Percentiles rank a stretch among this genome's conserved stretches.
phyloP scores from a whole-genome alignment of 192 early-diverging fungal genomes.

The Dissophora ornata region DNA sequence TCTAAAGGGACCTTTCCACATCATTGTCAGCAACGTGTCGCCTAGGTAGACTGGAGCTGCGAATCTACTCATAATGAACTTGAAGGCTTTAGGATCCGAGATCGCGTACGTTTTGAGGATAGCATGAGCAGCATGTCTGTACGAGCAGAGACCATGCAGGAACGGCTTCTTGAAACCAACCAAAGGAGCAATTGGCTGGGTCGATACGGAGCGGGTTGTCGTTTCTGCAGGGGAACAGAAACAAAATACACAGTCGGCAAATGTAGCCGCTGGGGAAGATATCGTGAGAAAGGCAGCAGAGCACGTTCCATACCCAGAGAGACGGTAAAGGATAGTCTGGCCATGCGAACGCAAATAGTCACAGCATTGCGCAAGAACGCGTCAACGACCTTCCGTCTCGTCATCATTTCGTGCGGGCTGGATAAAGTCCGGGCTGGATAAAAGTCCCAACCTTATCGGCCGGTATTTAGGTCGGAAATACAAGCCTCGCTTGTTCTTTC shows the following conservation, averaged over 20 bases:
- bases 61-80: slow-evolving; percentile 70
- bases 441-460: no score
- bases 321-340: slow-evolving; percentile 72
- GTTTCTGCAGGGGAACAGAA: no score
- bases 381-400: no score
- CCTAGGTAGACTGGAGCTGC: slow-evolving; percentile 76
- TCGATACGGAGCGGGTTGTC: slow-evolving; percentile 82
- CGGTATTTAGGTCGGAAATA: no score
- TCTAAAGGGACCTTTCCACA: slow-evolving; percentile 72
- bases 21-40: slow-evolving; percentile 68
- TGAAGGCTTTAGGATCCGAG: slow-evolving; percentile 67
- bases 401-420: no score
- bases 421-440: no score
- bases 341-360: no score
- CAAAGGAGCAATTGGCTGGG: slow-evolving; percentile 65
- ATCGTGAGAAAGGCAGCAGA: no score
- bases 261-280: no score
- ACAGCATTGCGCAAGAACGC: no score
- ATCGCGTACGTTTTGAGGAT: slow-evolving; percentile 62
- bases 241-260: not conserved
- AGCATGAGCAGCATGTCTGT: slow-evolving; percentile 65
- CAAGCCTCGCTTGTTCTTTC: no score
- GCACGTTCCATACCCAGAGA: slow-evolving; percentile 66
- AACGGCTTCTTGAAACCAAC: slow-evolving; percentile 77
- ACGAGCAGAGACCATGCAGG: slow-evolving; percentile 74